Conservation (phyloP, 768 basidiomycete species). For the Kwoniella sp. region DNA sequence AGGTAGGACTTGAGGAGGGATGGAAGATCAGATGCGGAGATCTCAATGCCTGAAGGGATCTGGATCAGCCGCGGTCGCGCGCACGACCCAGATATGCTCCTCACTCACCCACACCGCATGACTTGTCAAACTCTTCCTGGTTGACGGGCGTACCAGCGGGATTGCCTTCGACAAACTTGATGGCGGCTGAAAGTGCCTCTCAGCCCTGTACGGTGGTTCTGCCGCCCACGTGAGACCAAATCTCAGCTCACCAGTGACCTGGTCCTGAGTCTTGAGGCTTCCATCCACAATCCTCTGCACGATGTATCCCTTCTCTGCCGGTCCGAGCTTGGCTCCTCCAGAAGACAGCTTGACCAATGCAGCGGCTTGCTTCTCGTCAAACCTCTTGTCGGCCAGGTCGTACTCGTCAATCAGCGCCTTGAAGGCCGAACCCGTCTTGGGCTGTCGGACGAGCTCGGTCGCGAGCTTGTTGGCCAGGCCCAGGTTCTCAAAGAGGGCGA, state of each 20-base stretch:
- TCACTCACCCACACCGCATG: conserved; percentile 82
- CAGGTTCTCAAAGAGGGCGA: conserved; percentile 67
- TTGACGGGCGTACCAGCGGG: conserved; percentile 57
- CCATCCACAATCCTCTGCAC: conserved; percentile 67
- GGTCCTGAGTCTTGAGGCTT: conserved; percentile 73
- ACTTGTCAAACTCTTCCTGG: conserved; percentile 65
- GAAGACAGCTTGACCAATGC: conserved; percentile 66
- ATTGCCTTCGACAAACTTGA: conserved; percentile 67
- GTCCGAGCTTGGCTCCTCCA: conserved; percentile 59
- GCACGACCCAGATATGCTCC: no score
- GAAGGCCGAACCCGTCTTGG: conserved; percentile 69
- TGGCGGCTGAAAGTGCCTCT: conserved; percentile 57
- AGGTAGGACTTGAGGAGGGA: conserved; percentile 60
- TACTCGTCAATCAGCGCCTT: conserved; percentile 65
- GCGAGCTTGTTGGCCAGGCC: conserved; percentile 74
- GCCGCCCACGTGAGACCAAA: neutral
- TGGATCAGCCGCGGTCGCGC: neutral
- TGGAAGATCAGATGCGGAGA: conserved; percentile 50
- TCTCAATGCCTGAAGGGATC: neutral
- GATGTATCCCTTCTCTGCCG: conserved; percentile 61
- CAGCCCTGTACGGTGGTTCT: no score
- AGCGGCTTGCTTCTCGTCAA: conserved; percentile 74
- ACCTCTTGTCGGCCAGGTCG: conserved; percentile 53
- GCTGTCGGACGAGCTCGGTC: conserved; percentile 71
- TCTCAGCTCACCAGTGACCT: conserved; percentile 67